phyloP scores from a whole-genome alignment of 768 basidiomycete genomes.

The Mycena venus region DNA sequence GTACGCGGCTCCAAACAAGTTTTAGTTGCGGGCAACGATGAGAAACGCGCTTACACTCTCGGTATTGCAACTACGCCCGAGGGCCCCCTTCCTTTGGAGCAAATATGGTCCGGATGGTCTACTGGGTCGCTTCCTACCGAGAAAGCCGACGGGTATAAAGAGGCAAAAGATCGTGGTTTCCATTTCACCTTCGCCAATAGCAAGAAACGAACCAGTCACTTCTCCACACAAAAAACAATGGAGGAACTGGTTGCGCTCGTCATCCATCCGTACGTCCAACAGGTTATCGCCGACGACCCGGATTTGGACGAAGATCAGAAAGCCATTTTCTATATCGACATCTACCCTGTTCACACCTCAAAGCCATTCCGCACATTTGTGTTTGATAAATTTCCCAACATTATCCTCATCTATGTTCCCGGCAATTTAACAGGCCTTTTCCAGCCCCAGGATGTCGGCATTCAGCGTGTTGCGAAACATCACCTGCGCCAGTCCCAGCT shows the following conservation, averaged over 20 bases:
- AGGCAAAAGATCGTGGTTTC: background rate
- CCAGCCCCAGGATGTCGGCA: too few relatives aligned
- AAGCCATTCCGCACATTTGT: constrained; percentile 32
- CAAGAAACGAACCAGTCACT: too few relatives aligned
- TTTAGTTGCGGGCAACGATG: background rate
- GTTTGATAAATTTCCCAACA: constrained; percentile 8
- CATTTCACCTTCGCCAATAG: background rate
- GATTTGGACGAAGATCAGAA: constrained; percentile 14
- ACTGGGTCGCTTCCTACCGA: constrained; percentile 16
- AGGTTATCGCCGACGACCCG: background rate
- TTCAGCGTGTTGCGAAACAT: constrained; percentile 38
- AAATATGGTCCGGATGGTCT: background rate
- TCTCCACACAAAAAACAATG: background rate
- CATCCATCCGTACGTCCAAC: background rate
- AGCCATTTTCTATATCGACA: too few relatives aligned
- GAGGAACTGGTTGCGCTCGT: background rate
- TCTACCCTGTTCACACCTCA: too few relatives aligned
- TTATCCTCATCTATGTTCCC: constrained; percentile 33
- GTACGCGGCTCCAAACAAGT: background rate
- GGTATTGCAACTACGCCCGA: constrained; percentile 35
- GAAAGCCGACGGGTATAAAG: background rate
- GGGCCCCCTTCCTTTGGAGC: background rate
- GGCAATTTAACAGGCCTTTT: constrained; percentile 35
- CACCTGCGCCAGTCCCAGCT: constrained; percentile 23
- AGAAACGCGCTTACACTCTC: background rate